Evolutionary conservation across 352 stramenopile genomes (phyloP), one percentile per base, ranked within the genome.

Genomic region (Blastocystis hominis): DNA sequence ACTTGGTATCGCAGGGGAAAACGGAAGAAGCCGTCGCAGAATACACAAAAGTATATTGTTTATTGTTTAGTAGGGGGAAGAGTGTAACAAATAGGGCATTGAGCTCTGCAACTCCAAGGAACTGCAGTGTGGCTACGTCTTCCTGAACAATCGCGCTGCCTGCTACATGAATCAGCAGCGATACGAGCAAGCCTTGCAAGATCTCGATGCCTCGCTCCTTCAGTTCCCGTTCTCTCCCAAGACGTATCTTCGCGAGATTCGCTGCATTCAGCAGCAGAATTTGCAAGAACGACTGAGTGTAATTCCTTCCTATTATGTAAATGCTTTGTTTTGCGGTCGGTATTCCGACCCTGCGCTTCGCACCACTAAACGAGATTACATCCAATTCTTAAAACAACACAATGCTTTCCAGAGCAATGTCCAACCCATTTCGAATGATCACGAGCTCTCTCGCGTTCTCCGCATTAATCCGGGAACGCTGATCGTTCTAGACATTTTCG

Each of bases 131-230:
- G 72, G 9, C 17, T 84, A 34, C 44, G 53, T 84, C 20, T 84
- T 84, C 44, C 36, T 84, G 24, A 84, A 84, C 44, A 84, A 84
- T 40, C 72, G 72, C n/a, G 59, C 72, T 50, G 72, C 72, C 2
- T 84, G 72, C 17, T 84, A 84, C 30, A 84, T 84, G 47, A 84
- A 84, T 34, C 38, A 42, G 13, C 7, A 66, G 2, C 72, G n/a
- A 34, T 84, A 55, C 46, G 34, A 42, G 34, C 20, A 68, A 30
- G 72, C 72, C 7, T 34, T 84, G 3, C 2, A 9, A 2, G 72
- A 84, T 68, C 59, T 84, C 47, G 72, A 84, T 36, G 53, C 6
- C 15, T 63, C 72, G 10, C 10, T 84, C 47, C 13, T 17, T 36
- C 36, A 66, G 30, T 66, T 68, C 68, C 72, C 72, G 24, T 68